A percentile compares a stretch with the other conserved stretches of the same genome.
Conservation (phyloP, 352 stramenopile species). For the Phytophthora pluvialis region DNA sequence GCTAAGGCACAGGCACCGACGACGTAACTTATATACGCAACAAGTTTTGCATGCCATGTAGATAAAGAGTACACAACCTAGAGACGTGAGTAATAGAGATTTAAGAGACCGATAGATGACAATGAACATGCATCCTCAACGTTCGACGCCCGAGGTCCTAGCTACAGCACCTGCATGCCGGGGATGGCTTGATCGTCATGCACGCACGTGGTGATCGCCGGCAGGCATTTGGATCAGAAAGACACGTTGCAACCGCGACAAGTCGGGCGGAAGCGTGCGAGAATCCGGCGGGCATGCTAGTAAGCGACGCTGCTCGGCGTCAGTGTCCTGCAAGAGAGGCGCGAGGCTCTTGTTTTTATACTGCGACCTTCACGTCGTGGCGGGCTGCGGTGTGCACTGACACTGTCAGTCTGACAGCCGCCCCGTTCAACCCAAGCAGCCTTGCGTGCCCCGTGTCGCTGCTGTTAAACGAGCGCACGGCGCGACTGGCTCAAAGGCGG, state of each 20-base stretch:
- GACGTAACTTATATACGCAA: constrained; percentile 41
- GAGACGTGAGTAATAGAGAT: constrained; percentile 32
- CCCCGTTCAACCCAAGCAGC: constrained; percentile 22
- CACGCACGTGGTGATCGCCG: neutral
- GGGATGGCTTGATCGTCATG: constrained; percentile 17
- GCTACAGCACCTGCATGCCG: too few species aligned
- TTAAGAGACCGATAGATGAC: constrained; percentile 9
- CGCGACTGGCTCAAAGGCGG: constrained; percentile 3
- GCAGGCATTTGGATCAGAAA: constrained; percentile 12
- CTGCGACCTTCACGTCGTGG: constrained; percentile 9
- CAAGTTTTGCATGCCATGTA: constrained; percentile 44
- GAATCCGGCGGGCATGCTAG: constrained; percentile 21
- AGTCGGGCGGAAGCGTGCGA: constrained; percentile 6
- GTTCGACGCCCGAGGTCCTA: too few species aligned
- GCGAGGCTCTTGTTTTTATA: constrained; percentile 24
- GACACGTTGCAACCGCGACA: constrained; percentile 16
- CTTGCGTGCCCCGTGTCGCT: constrained; percentile 19
- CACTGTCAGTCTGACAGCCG: too few species aligned
- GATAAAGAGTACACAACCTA: constrained; percentile 40
- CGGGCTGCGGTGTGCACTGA: constrained; percentile 29
- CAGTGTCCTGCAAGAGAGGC: constrained; percentile 8
- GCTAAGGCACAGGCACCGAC: constrained; percentile 28
- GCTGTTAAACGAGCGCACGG: constrained; percentile 20
- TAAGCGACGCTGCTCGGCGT: constrained; percentile 16
- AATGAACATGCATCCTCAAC: constrained; percentile 13